These are phyloP conservation scores for Agaricales sp. DNA, from an alignment of 1,284 basidiomycete genomes.

Conservation along the genomic window DNA sequence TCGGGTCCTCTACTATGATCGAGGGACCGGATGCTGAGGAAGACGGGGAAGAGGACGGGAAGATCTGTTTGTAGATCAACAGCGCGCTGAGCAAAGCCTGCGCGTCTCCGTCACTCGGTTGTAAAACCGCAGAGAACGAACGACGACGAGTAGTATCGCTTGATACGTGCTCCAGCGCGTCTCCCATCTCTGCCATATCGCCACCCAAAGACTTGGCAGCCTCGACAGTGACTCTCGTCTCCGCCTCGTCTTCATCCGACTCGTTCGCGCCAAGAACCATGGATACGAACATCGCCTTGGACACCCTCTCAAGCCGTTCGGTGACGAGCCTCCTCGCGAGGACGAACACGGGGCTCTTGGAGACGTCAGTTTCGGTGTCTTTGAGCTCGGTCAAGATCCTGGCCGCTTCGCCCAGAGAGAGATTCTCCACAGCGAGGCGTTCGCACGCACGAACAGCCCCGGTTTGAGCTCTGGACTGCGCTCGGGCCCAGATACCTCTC, in stretches of 20 bases:
- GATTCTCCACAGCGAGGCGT: conserved; percentile 38
- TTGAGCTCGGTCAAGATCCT: conserved; percentile 22
- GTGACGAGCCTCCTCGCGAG: conserved; percentile 39
- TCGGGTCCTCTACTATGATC: not conserved
- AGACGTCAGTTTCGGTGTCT: conserved; percentile 12
- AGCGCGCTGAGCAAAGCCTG: conserved; percentile 45
- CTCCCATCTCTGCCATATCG: conserved; percentile 37
- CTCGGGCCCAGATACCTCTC: conserved; percentile 29
- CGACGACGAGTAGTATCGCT: not conserved
- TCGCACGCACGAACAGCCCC: conserved; percentile 34
- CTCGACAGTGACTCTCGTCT: conserved; percentile 29
- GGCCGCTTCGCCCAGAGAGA: conserved; percentile 39
- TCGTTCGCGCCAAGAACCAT: conserved; percentile 27
- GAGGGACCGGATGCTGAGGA: not conserved
- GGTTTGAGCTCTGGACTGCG: conserved; percentile 15
- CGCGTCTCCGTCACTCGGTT: conserved; percentile 24
- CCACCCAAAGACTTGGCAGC: conserved; percentile 55
- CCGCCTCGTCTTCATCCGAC: conserved; percentile 28
- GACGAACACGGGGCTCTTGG: conserved; percentile 32
- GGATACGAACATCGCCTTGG: conserved; percentile 40
- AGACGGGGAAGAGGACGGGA: conserved; percentile 29
- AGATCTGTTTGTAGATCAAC: conserved; percentile 46
- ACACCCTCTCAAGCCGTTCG: conserved; percentile 38
- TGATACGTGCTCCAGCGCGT: conserved; percentile 37
- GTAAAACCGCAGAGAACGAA: not conserved